Conservation (phyloP, 2,329 filamentous ascomycete genomes). For the Penicillium expansum region DNA sequence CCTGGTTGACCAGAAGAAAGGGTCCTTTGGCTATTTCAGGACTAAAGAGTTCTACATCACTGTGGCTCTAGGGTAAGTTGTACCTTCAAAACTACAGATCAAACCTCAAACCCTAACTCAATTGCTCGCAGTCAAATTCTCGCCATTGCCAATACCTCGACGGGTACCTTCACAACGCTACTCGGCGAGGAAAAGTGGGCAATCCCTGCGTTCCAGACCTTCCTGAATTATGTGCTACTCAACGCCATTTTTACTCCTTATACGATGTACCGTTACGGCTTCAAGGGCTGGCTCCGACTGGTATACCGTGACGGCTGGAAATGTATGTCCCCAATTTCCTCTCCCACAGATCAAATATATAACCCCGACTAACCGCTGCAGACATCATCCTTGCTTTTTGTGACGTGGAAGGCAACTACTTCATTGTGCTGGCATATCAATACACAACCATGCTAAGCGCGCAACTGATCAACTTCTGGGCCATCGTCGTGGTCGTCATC, state of each 20-base stretch:
- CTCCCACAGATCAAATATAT: neutral
- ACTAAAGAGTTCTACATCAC: constrained; percentile 88
- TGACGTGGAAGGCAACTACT: constrained; percentile 97
- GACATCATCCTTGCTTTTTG: constrained; percentile 86
- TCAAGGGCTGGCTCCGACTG: constrained; percentile 64
- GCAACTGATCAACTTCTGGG: constrained; percentile 98
- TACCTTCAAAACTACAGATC: neutral
- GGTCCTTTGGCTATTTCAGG: constrained; percentile 67
- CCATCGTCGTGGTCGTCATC: constrained; percentile 86
- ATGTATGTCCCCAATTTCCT: constrained; percentile 46
- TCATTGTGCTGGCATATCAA: constrained; percentile 89
- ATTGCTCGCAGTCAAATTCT: constrained; percentile 63
- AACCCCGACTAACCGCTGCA: constrained; percentile 20
- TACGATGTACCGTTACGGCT: constrained; percentile 76
- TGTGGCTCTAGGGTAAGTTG: constrained; percentile 65
- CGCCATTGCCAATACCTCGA: constrained; percentile 84
- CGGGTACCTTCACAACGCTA: constrained; percentile 84
- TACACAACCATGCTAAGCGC: constrained; percentile 90
- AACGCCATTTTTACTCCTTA: constrained; percentile 76
- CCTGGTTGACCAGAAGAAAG: constrained; percentile 45
- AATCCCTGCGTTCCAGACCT: constrained; percentile 91
- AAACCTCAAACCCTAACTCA: neutral
- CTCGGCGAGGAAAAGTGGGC: constrained; percentile 66
- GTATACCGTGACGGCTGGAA: constrained; percentile 78
- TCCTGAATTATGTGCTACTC: constrained; percentile 91